These are phyloP conservation scores for Drechslerella dactyloides DNA, from an alignment of 2,329 filamentous ascomycete species.

Conservation along the genomic window DNA sequence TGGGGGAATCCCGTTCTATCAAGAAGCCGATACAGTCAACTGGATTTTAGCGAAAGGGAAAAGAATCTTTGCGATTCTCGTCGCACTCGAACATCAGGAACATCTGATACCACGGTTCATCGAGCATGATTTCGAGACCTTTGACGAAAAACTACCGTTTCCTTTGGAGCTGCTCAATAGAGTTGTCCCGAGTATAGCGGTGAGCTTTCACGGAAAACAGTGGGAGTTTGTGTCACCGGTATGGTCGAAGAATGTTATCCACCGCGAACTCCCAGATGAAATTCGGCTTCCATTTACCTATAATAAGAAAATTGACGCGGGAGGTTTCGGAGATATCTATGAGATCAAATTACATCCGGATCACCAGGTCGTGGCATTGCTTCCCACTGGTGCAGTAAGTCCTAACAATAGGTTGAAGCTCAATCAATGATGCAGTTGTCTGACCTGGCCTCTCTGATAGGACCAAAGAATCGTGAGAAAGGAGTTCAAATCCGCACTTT, in stretches of 20 bases:
- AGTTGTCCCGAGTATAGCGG: slow-evolving; percentile 7
- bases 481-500: slow-evolving; percentile 25
- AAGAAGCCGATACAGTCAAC: slow-evolving; percentile 13
- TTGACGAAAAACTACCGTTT: slow-evolving; percentile 32
- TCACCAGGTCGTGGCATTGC: slow-evolving; percentile 17
- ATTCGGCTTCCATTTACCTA: slow-evolving; percentile 17
- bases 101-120: slow-evolving; percentile 23
- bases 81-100: slow-evolving; percentile 3
- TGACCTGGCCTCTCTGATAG: slow-evolving; percentile 5
- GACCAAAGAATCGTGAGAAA: slow-evolving; percentile 32
- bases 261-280: slow-evolving; percentile 20
- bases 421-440: not conserved
- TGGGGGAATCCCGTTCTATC: slow-evolving; percentile 14
- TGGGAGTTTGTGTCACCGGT: slow-evolving; percentile 32
- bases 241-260: slow-evolving; percentile 28
- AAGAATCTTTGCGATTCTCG: slow-evolving; percentile 26
- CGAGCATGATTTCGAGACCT: slow-evolving; percentile 13
- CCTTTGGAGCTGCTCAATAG: not conserved
- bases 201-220: slow-evolving; percentile 18
- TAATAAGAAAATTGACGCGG: slow-evolving; percentile 12
- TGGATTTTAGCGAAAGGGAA: slow-evolving; percentile 17
- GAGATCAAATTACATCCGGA: slow-evolving; percentile 24
- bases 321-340: slow-evolving; percentile 35
- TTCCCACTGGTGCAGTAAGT: slow-evolving; percentile 19
- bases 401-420: not conserved